Evolutionary conservation across 805 yeast species (phyloP).

Genomic region (Candida insectorum): DNA sequence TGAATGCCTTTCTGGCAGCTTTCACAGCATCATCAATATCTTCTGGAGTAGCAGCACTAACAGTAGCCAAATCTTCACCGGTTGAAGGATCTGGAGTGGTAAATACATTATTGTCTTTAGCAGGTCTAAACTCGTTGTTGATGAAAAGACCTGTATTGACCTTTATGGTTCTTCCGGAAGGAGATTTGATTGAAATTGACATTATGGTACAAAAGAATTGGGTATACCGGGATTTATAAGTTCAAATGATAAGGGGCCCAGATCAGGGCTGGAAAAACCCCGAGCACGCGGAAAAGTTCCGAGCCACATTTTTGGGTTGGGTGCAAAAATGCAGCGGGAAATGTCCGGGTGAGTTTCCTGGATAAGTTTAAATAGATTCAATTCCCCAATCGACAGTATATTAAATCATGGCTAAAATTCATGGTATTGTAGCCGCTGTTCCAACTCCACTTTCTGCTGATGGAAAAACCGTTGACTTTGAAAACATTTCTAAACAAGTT

Average conservation of each 20-base stretch:
- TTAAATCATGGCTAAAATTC: slow-evolving; percentile 12
- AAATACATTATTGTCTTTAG: slow-evolving; percentile 33
- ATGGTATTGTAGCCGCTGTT: slow-evolving; percentile 14
- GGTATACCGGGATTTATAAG: too few relatives aligned
- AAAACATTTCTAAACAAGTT: slow-evolving; percentile 9
- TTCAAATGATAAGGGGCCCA: too few relatives aligned
- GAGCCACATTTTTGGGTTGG: too few relatives aligned
- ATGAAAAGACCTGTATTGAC: slow-evolving; percentile 42
- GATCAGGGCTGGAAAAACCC: too few relatives aligned
- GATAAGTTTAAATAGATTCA: background rate
- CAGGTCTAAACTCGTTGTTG: slow-evolving; percentile 48
- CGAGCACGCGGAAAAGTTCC: too few relatives aligned
- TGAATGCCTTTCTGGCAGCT: slow-evolving; percentile 50
- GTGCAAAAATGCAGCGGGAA: too few relatives aligned
- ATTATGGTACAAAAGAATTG: too few relatives aligned
- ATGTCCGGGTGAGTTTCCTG: too few relatives aligned
- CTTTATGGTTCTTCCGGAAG: slow-evolving; percentile 9
- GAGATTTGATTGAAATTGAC: slow-evolving; percentile 9
- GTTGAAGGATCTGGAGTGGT: slow-evolving; percentile 52
- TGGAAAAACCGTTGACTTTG: slow-evolving; percentile 6
- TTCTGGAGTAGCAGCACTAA: slow-evolving; percentile 47
- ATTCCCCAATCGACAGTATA: too few relatives aligned
- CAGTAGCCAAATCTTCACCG: slow-evolving; percentile 48
- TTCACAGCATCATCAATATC: slow-evolving; percentile 55
- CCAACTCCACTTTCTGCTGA: slow-evolving; percentile 13